These are phyloP conservation scores for Begonia masoniana DNA, from an alignment of 306 rosid species.

Conservation along the genomic window DNA sequence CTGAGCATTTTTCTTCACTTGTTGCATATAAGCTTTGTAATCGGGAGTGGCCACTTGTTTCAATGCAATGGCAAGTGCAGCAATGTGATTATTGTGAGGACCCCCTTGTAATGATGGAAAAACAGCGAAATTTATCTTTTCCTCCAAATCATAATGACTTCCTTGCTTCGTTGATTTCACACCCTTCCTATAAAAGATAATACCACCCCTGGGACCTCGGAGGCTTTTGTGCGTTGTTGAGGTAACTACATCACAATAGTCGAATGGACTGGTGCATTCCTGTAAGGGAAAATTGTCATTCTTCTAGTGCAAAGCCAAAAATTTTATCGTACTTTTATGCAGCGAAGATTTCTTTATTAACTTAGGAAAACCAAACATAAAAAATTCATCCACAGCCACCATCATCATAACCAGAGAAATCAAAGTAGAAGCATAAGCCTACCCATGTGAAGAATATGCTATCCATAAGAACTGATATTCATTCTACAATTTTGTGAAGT, in stretches of 20 bases:
- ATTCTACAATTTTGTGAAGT: not conserved
- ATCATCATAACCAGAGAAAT: not conserved
- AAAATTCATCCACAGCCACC: no score
- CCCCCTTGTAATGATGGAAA: slow-evolving; percentile 84
- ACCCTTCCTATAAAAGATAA: slow-evolving; percentile 64
- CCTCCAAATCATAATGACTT: slow-evolving; percentile 50
- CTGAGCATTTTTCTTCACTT: slow-evolving; percentile 76
- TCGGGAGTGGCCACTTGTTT: slow-evolving; percentile 73
- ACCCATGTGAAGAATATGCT: not conserved
- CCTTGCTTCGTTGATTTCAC: slow-evolving; percentile 46
- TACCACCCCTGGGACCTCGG: slow-evolving; percentile 83
- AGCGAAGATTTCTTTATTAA: no score
- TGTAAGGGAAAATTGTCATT: slow-evolving; percentile 15
- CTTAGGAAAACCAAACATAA: no score
- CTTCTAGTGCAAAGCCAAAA: not conserved
- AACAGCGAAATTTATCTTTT: slow-evolving; percentile 67
- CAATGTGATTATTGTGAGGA: slow-evolving; percentile 76
- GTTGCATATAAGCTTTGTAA: slow-evolving; percentile 63
- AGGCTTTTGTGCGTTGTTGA: slow-evolving; percentile 92
- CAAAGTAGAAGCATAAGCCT: not conserved
- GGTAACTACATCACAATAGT: slow-evolving; percentile 65
- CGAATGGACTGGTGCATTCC: slow-evolving; percentile 68
- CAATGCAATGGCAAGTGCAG: slow-evolving; percentile 78
- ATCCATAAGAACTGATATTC: not conserved
- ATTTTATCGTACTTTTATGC: not conserved